Evolutionary conservation across 176 grass and related monocot species (phyloP), one percentile per base, ranked within the genome.

Genomic region (Avena eriantha): DNA sequence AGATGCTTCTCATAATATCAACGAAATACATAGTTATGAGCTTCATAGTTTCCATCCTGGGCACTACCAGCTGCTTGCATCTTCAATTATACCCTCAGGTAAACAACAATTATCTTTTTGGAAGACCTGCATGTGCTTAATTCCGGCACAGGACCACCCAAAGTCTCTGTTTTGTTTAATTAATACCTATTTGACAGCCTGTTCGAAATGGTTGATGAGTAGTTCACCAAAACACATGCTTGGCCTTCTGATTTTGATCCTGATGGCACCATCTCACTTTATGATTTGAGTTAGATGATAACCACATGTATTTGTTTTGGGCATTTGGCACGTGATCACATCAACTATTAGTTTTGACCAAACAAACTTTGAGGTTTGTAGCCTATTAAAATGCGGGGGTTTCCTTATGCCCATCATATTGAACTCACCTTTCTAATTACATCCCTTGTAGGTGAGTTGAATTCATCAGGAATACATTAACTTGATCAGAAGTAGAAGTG

Each of bases 201-300:
- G 8, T 49, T 80, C 16, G 10, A 24, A 64, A 65, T 80, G 78
- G 39, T 80, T 18, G 39, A 65, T 47, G 58, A 24, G 22, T 80
- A 29, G 41, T 66, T 80, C 41, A 80, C 58, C 9, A 46, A 56
- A 76, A 77, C 15, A 35, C 2, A 13, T 57, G 8, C 16, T 57
- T 56, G 18, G 18, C 10, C 50, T 69, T 63, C 69, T 69, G 80
- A 35, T 36, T 51, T 29, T 39, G 29, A 35, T 82, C 47, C 31
- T 82, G 46, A 48, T 53, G 17, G 41, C 12, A 50, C n/a, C 39
- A 29, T 58, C 49, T 73, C 1, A 4, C 50, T 83, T 73, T 83
- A 60, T 83, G 22, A 68, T 73, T 83, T 23, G 18, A 83, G 69
- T 75, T 75, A 33, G 39, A 61, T 84, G 29, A 33, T 43, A 75